Percentiles rank a stretch among this genome's conserved stretches.
Evolutionary conservation across 2,329 filamentous ascomycete genomes (phyloP).

Genomic region (Aspergillus udagawae): DNA sequence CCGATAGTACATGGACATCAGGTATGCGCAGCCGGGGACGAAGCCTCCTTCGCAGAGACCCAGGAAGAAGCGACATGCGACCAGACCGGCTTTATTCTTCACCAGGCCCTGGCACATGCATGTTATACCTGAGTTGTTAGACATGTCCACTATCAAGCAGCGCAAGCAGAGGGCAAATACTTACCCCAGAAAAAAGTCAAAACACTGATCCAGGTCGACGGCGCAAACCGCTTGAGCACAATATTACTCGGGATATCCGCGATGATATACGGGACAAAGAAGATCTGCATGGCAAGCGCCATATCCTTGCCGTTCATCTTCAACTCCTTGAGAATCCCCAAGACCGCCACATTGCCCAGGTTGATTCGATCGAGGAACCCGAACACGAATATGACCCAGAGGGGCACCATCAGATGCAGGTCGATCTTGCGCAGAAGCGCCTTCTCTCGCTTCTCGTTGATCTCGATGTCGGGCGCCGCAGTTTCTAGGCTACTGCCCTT

Average conservation of each 20-base stretch:
- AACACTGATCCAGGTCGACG: slow-evolving; percentile 8
- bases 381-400: slow-evolving; percentile 19
- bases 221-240: slow-evolving; percentile 20
- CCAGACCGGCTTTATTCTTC: slow-evolving; percentile 23
- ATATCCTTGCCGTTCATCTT: slow-evolving; percentile 10
- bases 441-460: slow-evolving; percentile 1
- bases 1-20: slow-evolving; percentile 34
- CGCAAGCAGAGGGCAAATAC: neutral
- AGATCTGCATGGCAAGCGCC: slow-evolving; percentile 9
- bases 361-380: slow-evolving; percentile 21
- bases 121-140: slow-evolving; percentile 14
- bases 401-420: slow-evolving; percentile 17
- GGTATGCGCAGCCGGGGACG: slow-evolving; percentile 32
- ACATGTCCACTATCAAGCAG: too few relatives aligned
- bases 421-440: slow-evolving; percentile 19
- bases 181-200: neutral
- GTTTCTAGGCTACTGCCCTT: neutral
- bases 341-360: slow-evolving; percentile 19
- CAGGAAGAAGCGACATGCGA: slow-evolving; percentile 29
- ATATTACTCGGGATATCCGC: slow-evolving; percentile 27
- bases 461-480: neutral
- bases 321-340: slow-evolving; percentile 19
- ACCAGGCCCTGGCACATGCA: slow-evolving; percentile 31
- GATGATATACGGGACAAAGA: slow-evolving; percentile 27
- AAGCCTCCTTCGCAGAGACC: slow-evolving; percentile 34